These are phyloP conservation scores for Malus sieversii DNA, from an alignment of 306 rosid species.

Conservation along the genomic window DNA sequence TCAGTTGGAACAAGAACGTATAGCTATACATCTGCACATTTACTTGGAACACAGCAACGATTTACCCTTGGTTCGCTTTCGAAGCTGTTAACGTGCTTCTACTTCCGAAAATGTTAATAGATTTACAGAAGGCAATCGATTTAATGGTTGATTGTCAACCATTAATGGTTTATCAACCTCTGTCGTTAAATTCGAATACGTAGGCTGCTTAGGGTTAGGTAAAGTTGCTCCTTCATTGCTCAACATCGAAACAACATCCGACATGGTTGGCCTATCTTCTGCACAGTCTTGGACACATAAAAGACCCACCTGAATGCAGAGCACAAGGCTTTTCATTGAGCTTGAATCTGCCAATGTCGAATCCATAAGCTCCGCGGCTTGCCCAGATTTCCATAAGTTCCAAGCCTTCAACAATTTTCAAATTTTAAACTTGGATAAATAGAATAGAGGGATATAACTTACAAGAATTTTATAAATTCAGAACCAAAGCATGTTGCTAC, in stretches of 20 bases:
- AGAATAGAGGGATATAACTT: not conserved
- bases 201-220: not conserved
- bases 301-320: conserved; percentile 14
- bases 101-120: not conserved
- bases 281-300: conserved; percentile 13
- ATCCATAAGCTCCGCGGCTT: conserved; percentile 8
- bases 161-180: not conserved
- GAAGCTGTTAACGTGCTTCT: not conserved
- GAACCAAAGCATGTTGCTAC: not conserved
- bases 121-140: not conserved
- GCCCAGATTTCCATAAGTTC: conserved; percentile 6
- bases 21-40: not conserved
- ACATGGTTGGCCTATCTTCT: conserved; percentile 21
- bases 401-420: conserved; percentile 8
- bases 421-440: not conserved
- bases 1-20: not conserved
- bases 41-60: not conserved
- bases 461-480: not conserved
- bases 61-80: not conserved
- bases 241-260: conserved; percentile 16
- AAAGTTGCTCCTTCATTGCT: conserved; percentile 7
- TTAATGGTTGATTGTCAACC: not conserved
- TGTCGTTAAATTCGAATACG: not conserved
- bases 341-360: not conserved
- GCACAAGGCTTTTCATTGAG: not conserved